These are phyloP conservation scores for Astragalus glycyphyllos DNA, from an alignment of 306 rosid species.

Conservation along the genomic window DNA sequence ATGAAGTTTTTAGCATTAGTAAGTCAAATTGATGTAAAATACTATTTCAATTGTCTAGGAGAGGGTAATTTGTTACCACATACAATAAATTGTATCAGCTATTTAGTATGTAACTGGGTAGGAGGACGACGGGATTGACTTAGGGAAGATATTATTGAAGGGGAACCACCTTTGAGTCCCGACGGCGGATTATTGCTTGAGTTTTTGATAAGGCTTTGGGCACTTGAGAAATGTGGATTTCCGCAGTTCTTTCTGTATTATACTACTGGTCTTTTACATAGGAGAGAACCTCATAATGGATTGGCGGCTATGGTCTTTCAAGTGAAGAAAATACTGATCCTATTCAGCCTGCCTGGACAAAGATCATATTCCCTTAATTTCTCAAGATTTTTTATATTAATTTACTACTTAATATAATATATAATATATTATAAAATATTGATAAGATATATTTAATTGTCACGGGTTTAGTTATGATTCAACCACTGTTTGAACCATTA, in stretches of 20 bases:
- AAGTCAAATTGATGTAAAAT: slow-evolving; percentile 24
- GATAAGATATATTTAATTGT: too few relatives aligned
- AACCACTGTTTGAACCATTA: too few relatives aligned
- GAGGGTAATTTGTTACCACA: background rate
- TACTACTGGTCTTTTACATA: slow-evolving; percentile 10
- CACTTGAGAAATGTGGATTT: slow-evolving; percentile 11
- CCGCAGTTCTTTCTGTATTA: slow-evolving; percentile 13
- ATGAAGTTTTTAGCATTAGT: background rate
- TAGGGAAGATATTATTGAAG: slow-evolving; percentile 18
- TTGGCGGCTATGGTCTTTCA: slow-evolving; percentile 11
- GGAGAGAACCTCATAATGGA: slow-evolving; percentile 17
- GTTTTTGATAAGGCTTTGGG: slow-evolving; percentile 7
- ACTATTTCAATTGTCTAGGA: slow-evolving; percentile 6
- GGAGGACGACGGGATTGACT: background rate
- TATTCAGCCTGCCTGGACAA: background rate
- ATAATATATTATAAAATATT: too few relatives aligned
- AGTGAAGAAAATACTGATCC: slow-evolving; percentile 17
- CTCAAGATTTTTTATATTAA: too few relatives aligned
- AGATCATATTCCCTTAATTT: background rate
- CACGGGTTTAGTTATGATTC: too few relatives aligned
- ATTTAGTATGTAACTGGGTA: slow-evolving; percentile 11
- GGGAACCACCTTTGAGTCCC: background rate
- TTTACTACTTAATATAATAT: too few relatives aligned
- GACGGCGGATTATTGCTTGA: slow-evolving; percentile 2
- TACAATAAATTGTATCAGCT: slow-evolving; percentile 10